These are phyloP conservation scores for Dipteronia dyeriana DNA, from an alignment of 345 rosid genomes.

Conservation along the genomic window DNA sequence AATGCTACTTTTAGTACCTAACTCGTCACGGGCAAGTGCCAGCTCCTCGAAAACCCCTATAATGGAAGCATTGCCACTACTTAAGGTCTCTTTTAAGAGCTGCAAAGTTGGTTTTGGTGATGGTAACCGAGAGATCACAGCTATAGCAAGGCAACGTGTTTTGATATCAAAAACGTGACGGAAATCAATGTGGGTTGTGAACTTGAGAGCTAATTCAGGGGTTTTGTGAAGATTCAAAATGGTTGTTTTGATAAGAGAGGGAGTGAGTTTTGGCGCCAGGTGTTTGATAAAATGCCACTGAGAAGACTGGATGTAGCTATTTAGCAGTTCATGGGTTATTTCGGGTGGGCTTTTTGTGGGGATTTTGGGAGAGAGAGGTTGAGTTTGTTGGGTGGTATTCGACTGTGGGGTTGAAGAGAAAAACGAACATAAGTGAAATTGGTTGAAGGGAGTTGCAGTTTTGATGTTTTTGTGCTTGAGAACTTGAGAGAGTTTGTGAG, in stretches of 20 bases:
- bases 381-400: conserved; percentile 13
- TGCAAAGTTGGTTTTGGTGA: conserved; percentile 58
- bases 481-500: conserved; percentile 19
- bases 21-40: conserved; percentile 38
- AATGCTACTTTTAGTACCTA: conserved; percentile 47
- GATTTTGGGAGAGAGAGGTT: conserved; percentile 14
- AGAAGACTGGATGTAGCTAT: conserved; percentile 46
- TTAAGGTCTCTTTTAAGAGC: conserved; percentile 48
- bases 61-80: conserved; percentile 23
- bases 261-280: conserved; percentile 38
- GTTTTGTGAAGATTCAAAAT: conserved; percentile 47
- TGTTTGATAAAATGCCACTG: conserved; percentile 85
- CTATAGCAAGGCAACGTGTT: conserved; percentile 65
- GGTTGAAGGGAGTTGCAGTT: conserved; percentile 5
- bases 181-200: conserved; percentile 45
- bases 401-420: conserved; percentile 29
- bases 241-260: conserved; percentile 47
- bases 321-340: conserved; percentile 14
- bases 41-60: conserved; percentile 55
- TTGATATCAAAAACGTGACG: conserved; percentile 38
- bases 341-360: not conserved
- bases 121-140: conserved; percentile 52
- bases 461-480: conserved; percentile 17
- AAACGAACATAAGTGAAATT: conserved; percentile 4
- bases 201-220: conserved; percentile 61